These are phyloP conservation scores for Rhodotorula sp. DNA, from an alignment of 1,284 basidiomycete genomes.

Conservation along the genomic window DNA sequence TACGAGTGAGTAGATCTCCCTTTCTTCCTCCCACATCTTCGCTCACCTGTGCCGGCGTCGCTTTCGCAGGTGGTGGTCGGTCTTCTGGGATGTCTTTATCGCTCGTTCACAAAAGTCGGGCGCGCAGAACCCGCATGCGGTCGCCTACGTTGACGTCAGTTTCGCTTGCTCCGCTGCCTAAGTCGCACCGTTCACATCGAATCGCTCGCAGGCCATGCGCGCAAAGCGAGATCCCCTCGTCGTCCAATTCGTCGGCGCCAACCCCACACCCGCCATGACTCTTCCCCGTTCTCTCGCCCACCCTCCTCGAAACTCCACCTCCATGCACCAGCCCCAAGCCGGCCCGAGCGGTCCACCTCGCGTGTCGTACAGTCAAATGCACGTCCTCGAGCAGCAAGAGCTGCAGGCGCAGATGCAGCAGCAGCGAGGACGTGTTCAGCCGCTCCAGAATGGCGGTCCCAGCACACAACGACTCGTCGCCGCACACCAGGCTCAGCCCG, in stretches of 20 bases:
- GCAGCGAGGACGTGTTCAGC: constrained; percentile 6
- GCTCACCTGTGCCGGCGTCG: neutral
- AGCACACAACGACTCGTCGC: constrained; percentile 1
- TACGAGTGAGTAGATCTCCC: constrained; percentile 47
- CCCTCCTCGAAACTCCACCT: constrained; percentile 16
- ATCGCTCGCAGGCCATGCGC: constrained; percentile 32
- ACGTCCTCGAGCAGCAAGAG: constrained; percentile 40
- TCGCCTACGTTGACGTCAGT: constrained; percentile 49
- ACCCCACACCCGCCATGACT: constrained; percentile 15
- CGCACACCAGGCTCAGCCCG: constrained; percentile 1
- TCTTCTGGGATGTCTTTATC: constrained; percentile 52
- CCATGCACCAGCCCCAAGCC: neutral
- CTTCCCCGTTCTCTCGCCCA: constrained; percentile 39
- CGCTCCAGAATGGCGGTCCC: constrained; percentile 7
- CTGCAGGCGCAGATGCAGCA: constrained; percentile 39
- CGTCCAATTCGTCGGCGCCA: constrained; percentile 27
- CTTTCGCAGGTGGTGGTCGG: constrained; percentile 49
- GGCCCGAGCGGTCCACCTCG: constrained; percentile 15
- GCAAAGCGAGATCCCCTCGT: constrained; percentile 34
- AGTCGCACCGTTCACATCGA: no score
- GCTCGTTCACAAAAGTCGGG: constrained; percentile 47
- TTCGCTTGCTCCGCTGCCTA: no score
- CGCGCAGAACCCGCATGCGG: constrained; percentile 47
- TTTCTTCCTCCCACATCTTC: no score
- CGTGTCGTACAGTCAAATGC: constrained; percentile 27